These are phyloP conservation scores for Pluteus cervinus DNA, from an alignment of 768 basidiomycete species.

Conservation along the genomic window DNA sequence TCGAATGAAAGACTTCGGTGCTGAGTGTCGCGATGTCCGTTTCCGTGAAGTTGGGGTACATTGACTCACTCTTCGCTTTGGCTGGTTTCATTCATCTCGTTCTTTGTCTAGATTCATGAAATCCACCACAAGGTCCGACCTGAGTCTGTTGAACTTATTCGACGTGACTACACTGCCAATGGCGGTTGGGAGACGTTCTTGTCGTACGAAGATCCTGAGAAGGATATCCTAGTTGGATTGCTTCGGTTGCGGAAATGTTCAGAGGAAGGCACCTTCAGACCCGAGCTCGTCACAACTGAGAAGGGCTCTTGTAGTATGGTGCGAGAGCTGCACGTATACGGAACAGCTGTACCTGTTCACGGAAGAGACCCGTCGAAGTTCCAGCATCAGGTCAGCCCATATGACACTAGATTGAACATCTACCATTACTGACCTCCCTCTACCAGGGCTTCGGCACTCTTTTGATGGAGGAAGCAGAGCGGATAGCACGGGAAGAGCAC, in stretches of 20 bases:
- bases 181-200: conserved; percentile 99
- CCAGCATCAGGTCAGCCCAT: conserved; percentile 70
- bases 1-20: conserved; percentile 98
- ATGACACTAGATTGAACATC: neutral
- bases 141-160: conserved; percentile 89
- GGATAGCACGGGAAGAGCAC: conserved; percentile 96
- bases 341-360: conserved; percentile 96
- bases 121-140: conserved; percentile 98
- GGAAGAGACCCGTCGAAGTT: conserved; percentile 97
- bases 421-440: conserved; percentile 8
- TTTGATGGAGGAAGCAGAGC: conserved; percentile 98
- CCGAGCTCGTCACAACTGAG: conserved; percentile 72
- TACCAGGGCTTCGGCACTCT: conserved; percentile 88
- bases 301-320: conserved; percentile 90
- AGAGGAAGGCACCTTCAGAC: conserved; percentile 94
- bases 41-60: conserved; percentile 96
- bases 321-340: conserved; percentile 94
- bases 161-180: conserved; percentile 94
- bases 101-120: conserved; percentile 75
- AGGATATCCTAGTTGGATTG: conserved; percentile 92
- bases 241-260: conserved; percentile 92
- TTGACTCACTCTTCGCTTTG: conserved; percentile 12
- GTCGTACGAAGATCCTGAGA: conserved; percentile 97
- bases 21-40: conserved; percentile 94
- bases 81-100: conserved; percentile 8